Base-by-base conservation (phyloP, 2,329 filamentous ascomycete species). In the Diaporthe eres region DNA sequence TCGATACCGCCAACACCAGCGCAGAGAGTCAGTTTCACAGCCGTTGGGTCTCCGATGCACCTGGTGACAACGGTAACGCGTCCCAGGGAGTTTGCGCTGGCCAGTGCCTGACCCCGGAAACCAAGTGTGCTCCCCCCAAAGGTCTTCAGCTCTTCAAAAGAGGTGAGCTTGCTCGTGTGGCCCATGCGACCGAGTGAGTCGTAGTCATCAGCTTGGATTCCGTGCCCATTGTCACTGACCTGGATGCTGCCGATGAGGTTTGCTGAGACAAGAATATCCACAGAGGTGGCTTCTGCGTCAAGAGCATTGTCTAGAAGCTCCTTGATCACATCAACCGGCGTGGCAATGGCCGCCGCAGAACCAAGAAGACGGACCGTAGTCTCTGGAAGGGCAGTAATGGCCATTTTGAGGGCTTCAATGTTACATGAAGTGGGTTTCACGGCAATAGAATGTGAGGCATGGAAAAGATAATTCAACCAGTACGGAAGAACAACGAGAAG, bases 221-320 rank as follows among this genome's bases (percentile, higher is more conserved):
- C 94, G 74, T 88, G 86, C n/a, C 94, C 94, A 83, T 95, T 94
- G 82, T 95, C 93, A 60, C 90, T 89, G 67, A 95, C 90, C 79
- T 94, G 90, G 51, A 96, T 89, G 72, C 88, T 89, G 82, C 94
- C 92, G 71, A 95, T 82, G 0, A 92, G 92, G 80, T 95, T 92
- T 57, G 87, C 79, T 5, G 92, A 90, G 19, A 95, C 86, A 39
- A 90, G 84, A 34, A 96, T 85, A 71, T 94, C 90, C 75, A 96
- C 86, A 2, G 88, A 88, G 2, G 89, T 93, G 17, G 94, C 93
- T 71, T 88, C 86, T 10, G 94, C 93, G 82, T 96, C 94, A 28
- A 96, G 88, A 58, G 93, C 88, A 82, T 96, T 96, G 79, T 96
- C 94, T 44, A 96, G 83, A 5, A 96, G 90, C 83, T 96, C 94